Evolutionary conservation across 495 filamentous ascomycete species (phyloP).

Genomic region (Penicillium pancosmium): DNA sequence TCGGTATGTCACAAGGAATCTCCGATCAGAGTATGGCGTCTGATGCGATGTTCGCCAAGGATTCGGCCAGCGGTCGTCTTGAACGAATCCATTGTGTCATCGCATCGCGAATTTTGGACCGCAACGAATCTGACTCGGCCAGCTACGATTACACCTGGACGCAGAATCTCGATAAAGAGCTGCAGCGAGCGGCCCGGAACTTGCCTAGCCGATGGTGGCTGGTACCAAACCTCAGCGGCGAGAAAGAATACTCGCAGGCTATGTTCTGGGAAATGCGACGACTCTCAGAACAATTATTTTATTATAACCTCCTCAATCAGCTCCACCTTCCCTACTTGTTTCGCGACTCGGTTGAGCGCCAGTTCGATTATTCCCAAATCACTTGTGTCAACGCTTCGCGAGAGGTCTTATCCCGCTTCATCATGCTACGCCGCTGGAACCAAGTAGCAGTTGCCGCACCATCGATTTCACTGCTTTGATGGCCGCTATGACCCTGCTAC

Average conservation of each 20-base stretch:
- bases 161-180: conserved; percentile 42
- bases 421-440: conserved; percentile 36
- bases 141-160: conserved; percentile 26
- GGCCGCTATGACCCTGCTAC: conserved; percentile 38
- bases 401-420: conserved; percentile 46
- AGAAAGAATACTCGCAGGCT: conserved; percentile 5
- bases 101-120: conserved; percentile 45
- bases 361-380: conserved; percentile 36
- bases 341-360: conserved; percentile 6
- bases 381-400: conserved; percentile 48
- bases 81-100: conserved; percentile 24
- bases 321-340: conserved; percentile 35
- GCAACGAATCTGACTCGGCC: conserved; percentile 34
- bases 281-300: conserved; percentile 40
- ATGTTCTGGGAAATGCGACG: conserved; percentile 26
- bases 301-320: conserved; percentile 42
- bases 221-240: conserved; percentile 14
- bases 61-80: conserved; percentile 22
- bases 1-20: conserved; percentile 50
- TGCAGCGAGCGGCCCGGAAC: conserved; percentile 36
- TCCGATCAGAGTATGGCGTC: conserved; percentile 36
- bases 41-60: conserved; percentile 6
- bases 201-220: conserved; percentile 44
- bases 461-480: conserved; percentile 53
- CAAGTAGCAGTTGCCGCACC: conserved; percentile 43